A percentile compares a stretch with the other conserved stretches of the same genome.
These are phyloP conservation scores for Vitis riparia DNA, from an alignment of 164 flowering plant genomes.

Conservation along the genomic window DNA sequence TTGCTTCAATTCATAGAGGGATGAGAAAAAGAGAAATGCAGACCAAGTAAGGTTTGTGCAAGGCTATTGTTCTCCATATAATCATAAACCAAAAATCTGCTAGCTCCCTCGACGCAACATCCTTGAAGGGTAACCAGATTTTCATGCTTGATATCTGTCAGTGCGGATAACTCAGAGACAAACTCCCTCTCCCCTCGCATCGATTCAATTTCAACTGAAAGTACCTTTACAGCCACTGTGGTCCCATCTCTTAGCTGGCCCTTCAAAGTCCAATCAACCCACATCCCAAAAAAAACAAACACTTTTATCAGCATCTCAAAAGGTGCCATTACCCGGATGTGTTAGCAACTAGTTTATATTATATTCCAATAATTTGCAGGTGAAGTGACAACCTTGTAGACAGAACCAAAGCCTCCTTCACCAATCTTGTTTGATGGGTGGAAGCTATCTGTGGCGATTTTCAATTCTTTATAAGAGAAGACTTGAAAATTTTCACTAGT, in stretches of 20 bases:
- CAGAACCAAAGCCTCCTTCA: slow-evolving; percentile 55
- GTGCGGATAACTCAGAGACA: slow-evolving; percentile 48
- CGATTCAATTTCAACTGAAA: slow-evolving; percentile 50
- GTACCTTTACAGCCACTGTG: slow-evolving; percentile 50
- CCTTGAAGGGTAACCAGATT: slow-evolving; percentile 53
- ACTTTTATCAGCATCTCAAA: background rate
- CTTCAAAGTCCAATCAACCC: slow-evolving; percentile 25
- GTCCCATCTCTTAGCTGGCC: slow-evolving; percentile 46
- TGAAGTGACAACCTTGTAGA: slow-evolving; percentile 41
- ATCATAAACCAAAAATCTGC: slow-evolving; percentile 52
- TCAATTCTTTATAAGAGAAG: slow-evolving; percentile 38
- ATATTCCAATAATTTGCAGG: background rate
- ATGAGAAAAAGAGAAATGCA: background rate
- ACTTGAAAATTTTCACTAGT: slow-evolving; percentile 17
- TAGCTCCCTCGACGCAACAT: slow-evolving; percentile 47
- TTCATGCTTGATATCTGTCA: slow-evolving; percentile 46
- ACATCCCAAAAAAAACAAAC: background rate
- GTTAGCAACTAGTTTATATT: background rate
- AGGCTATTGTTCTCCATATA: slow-evolving; percentile 65
- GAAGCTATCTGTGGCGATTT: slow-evolving; percentile 41
- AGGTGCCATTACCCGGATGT: background rate
- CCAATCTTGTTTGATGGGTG: slow-evolving; percentile 50
- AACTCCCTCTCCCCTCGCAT: slow-evolving; percentile 62
- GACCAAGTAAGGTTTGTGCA: slow-evolving; percentile 45
- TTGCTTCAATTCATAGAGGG: too few species aligned